A percentile compares a stretch with the other conserved stretches of the same genome.
Evolutionary conservation across 2,329 filamentous ascomycete genomes (phyloP).

Genomic region (Coleophoma crateriformis): DNA sequence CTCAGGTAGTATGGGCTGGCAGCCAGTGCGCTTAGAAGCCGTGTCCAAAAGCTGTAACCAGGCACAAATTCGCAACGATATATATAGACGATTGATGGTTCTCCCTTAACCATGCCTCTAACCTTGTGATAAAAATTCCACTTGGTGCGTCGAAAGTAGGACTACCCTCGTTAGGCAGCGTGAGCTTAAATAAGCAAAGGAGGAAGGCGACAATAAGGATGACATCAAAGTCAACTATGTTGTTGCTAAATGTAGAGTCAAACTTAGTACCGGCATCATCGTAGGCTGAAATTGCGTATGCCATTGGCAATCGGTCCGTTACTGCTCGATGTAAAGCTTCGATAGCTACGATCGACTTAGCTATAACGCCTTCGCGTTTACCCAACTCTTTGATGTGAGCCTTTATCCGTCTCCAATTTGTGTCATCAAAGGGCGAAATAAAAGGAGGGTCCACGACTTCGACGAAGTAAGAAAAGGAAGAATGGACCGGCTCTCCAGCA

Average conservation of each 20-base stretch:
- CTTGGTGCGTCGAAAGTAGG: conserved; percentile 5
- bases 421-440: conserved; percentile 10
- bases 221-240: conserved; percentile 1
- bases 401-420: conserved; percentile 14
- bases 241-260: not conserved
- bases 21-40: conserved; percentile 11
- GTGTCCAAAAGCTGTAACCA: conserved; percentile 15
- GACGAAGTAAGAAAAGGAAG: conserved; percentile 10
- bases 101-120: not conserved
- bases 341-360: conserved; percentile 7
- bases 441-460: conserved; percentile 13
- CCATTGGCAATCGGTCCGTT: conserved; percentile 7
- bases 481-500: conserved; percentile 2
- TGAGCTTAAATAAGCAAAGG: conserved; percentile 9
- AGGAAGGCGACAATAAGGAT: conserved; percentile 7
- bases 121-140: conserved; percentile 1
- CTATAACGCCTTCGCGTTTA: not conserved
- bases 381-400: conserved; percentile 4
- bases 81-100: not conserved
- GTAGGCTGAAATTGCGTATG: conserved; percentile 7
- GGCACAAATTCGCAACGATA: conserved; percentile 2
- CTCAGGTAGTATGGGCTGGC: too few relatives aligned
- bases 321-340: conserved; percentile 8
- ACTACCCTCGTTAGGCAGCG: conserved; percentile 5
- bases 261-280: not conserved